Conservation (phyloP, 306 rosid genomes). For the Pyrus betulifolia region DNA sequence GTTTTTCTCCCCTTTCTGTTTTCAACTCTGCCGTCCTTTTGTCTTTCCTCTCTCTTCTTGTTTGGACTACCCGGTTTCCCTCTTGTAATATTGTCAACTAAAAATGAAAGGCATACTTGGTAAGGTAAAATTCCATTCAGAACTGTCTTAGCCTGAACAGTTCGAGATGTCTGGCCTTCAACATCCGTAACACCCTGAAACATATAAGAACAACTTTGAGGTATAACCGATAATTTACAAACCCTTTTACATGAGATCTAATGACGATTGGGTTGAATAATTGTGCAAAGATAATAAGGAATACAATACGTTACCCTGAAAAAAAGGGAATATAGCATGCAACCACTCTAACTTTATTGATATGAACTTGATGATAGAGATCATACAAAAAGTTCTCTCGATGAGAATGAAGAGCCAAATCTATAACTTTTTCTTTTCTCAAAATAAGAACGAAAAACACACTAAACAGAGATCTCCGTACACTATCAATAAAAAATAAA, state of each 20-base stretch:
- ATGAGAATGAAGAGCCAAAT: background rate
- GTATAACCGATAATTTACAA: background rate
- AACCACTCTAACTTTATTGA: background rate
- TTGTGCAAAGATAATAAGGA: background rate
- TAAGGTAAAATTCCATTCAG: background rate
- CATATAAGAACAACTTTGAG: background rate
- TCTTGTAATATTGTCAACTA: background rate
- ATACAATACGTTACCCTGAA: background rate
- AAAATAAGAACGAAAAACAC: background rate
- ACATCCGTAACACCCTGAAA: slow-evolving; percentile 7
- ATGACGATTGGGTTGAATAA: background rate
- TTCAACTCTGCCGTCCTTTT: background rate
- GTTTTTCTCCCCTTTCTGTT: background rate
- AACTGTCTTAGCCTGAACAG: background rate
- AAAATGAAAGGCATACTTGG: background rate
- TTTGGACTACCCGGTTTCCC: background rate
- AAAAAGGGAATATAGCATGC: background rate
- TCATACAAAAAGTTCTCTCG: background rate
- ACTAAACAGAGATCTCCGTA: background rate
- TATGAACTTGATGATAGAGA: background rate
- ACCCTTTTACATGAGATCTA: background rate
- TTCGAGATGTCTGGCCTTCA: slow-evolving; percentile 14
- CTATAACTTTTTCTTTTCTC: background rate
- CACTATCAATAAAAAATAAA: background rate
- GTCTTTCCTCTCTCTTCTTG: background rate